Conservation (phyloP, 345 rosid species). For the Corchorus olitorius region DNA sequence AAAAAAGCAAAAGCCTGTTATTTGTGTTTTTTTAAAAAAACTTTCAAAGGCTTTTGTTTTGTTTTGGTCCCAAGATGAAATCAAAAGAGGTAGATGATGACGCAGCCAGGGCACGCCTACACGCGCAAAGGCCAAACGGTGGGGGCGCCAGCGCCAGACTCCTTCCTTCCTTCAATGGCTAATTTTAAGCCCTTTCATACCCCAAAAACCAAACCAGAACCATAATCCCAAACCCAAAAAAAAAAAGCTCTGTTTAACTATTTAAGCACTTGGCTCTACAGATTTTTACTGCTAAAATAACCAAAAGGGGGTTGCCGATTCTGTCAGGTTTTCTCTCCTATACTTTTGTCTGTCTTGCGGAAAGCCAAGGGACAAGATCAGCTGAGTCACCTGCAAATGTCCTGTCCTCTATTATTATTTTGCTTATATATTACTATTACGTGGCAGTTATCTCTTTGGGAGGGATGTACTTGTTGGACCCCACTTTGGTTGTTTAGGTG, state of each 20-base stretch:
- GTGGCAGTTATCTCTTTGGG: not conserved
- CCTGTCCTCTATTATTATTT: not conserved
- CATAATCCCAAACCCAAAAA: not conserved
- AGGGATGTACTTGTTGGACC: not conserved
- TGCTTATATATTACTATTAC: not conserved
- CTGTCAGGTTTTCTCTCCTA: slow-evolving; percentile 23
- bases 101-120: slow-evolving; percentile 44
- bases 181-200: not conserved
- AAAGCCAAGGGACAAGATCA: slow-evolving; percentile 21
- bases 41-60: no score
- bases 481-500: not conserved
- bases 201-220: not conserved
- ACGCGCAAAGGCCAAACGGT: not conserved
- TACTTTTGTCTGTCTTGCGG: slow-evolving; percentile 23
- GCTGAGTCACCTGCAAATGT: slow-evolving; percentile 3
- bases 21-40: not conserved
- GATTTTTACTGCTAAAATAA: not conserved
- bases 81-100: slow-evolving; percentile 33
- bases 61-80: slow-evolving; percentile 6
- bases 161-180: not conserved
- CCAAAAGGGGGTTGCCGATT: not conserved
- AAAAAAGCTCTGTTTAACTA: not conserved
- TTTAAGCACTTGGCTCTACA: not conserved
- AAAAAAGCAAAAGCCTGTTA: slow-evolving; percentile 4
- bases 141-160: no score